Evolutionary conservation across 108 stramenopile species (phyloP).

Genomic region (Nitzschia sp.): DNA sequence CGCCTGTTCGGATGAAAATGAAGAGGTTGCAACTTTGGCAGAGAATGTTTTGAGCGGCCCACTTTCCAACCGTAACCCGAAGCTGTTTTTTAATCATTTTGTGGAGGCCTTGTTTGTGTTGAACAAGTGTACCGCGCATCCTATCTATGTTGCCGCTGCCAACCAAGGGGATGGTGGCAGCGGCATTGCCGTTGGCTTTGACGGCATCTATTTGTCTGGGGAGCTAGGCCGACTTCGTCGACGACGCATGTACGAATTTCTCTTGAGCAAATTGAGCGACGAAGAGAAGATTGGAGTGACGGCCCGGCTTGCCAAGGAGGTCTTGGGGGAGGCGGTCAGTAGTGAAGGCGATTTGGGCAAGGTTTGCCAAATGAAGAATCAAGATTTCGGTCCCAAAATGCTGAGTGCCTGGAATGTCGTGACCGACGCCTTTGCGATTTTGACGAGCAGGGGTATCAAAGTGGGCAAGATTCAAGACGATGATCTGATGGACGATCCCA

Average conservation of each 20-base stretch:
- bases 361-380: constrained; percentile 51
- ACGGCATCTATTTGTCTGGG: constrained; percentile 53
- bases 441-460: constrained; percentile 60
- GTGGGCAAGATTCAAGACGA: constrained; percentile 66
- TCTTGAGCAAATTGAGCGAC: constrained; percentile 83
- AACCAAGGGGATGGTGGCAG: constrained; percentile 69
- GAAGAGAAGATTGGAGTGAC: constrained; percentile 92
- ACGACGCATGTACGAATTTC: constrained; percentile 75
- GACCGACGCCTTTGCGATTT: constrained; percentile 62
- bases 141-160: constrained; percentile 79
- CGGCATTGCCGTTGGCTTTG: constrained; percentile 60
- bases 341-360: constrained; percentile 62
- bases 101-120: constrained; percentile 92
- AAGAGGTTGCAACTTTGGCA: constrained; percentile 76
- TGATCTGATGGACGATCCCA: constrained; percentile 56
- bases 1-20: constrained; percentile 87
- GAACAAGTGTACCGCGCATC: constrained; percentile 90
- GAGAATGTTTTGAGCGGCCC: constrained; percentile 76
- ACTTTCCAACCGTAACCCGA: constrained; percentile 71
- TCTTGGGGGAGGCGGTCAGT: constrained; percentile 75
- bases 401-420: constrained; percentile 69
- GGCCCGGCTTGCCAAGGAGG: constrained; percentile 85
- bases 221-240: constrained; percentile 50
- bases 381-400: constrained; percentile 18
- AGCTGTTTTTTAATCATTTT: constrained; percentile 85